phyloP scores from a whole-genome alignment of 1,139 yeast genomes.

The Yamadazyma diddensiae region DNA sequence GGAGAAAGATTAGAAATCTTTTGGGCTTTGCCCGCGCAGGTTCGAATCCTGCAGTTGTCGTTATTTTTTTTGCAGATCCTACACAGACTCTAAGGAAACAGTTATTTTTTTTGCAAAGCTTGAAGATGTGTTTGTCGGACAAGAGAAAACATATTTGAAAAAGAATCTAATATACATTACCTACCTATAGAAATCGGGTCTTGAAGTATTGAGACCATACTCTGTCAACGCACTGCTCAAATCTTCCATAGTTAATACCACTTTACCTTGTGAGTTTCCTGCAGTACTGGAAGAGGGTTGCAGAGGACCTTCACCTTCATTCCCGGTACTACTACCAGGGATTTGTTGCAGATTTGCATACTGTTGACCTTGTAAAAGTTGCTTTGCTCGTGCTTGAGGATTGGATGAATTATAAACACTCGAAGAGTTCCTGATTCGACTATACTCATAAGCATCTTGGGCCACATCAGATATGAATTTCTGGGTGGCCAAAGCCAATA shows the following conservation, averaged over 20 bases:
- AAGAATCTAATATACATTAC: constrained; percentile 4
- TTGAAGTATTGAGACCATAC: constrained; percentile 83
- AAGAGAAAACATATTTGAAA: no score
- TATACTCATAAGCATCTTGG: constrained; percentile 93
- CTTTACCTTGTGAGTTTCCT: constrained; percentile 68
- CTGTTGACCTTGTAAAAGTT: constrained; percentile 68
- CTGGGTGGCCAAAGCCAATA: constrained; percentile 92
- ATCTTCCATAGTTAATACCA: constrained; percentile 85
- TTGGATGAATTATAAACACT: constrained; percentile 81
- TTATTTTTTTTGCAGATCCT: constrained; percentile 22
- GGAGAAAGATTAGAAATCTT: constrained; percentile 52
- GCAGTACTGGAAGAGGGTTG: constrained; percentile 39
- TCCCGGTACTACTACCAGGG: constrained; percentile 27
- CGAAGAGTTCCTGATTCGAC: constrained; percentile 80
- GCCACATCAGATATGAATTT: constrained; percentile 93
- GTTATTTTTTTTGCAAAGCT: no score
- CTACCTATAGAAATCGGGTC: constrained; percentile 81
- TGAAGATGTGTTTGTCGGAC: no score
- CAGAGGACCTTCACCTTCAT: constrained; percentile 36
- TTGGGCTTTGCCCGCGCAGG: constrained; percentile 79
- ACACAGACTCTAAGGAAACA: neutral
- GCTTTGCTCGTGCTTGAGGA: constrained; percentile 84
- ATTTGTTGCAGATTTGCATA: constrained; percentile 45
- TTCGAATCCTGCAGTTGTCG: constrained; percentile 90
- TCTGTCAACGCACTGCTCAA: constrained; percentile 84